phyloP scores from a whole-genome alignment of 768 basidiomycete genomes.

The Terana coerulea region DNA sequence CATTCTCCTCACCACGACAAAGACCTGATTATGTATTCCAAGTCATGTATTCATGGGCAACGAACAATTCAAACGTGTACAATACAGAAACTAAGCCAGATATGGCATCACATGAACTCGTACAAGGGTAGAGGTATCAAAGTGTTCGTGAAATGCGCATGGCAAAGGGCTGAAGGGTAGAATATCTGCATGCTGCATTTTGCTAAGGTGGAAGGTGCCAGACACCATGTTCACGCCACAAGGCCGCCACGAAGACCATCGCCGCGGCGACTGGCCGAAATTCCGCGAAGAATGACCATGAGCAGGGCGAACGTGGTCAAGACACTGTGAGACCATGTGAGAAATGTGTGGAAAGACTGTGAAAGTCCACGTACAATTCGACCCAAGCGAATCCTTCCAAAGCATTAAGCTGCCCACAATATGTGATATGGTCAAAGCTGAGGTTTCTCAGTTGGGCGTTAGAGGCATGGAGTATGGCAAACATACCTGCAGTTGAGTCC shows the following conservation, averaged over 20 bases:
- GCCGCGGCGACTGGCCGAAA: constrained; percentile 56
- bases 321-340: constrained; percentile 41
- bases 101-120: too few relatives aligned
- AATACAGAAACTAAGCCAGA: too few relatives aligned
- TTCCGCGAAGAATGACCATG: constrained; percentile 56
- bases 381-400: constrained; percentile 75
- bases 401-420: constrained; percentile 77
- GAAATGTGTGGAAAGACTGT: not conserved
- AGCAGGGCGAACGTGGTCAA: constrained; percentile 59
- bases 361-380: constrained; percentile 47
- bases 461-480: not conserved
- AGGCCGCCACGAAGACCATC: constrained; percentile 54
- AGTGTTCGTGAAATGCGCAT: too few relatives aligned
- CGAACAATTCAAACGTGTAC: too few relatives aligned
- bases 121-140: too few relatives aligned
- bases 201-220: not conserved
- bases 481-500: constrained; percentile 65
- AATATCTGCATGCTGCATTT: too few relatives aligned
- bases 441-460: not conserved
- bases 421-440: constrained; percentile 44
- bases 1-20: too few relatives aligned
- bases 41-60: too few relatives aligned
- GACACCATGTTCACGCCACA: not conserved
- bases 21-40: too few relatives aligned
- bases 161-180: too few relatives aligned